Evolutionary conservation across 768 basidiomycete genomes (phyloP), one percentile per base, ranked within the genome.

Genomic region (Trametes punicea): DNA sequence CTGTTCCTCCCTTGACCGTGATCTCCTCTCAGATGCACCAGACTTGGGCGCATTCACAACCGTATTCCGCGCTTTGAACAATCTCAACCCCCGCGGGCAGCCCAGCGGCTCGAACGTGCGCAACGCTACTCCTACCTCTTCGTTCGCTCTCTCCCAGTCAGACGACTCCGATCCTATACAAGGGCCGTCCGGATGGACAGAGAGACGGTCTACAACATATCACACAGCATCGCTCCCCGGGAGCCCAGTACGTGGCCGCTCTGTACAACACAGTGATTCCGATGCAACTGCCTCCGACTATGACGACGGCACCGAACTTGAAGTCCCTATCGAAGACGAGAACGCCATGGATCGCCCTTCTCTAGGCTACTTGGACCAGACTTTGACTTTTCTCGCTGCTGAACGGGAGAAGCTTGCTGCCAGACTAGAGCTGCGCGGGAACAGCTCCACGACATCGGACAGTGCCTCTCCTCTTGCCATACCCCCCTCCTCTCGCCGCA

Each of bases 11-110:
- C 10, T 54, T 53, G 16, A 56, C 41, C 21, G 13, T 16, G 6
- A 21, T 9, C 25, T 49, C 31, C 30, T 30, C 50, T 47, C 69
- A 82, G 80, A 88, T 67, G 78, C 80, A 56, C 87, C 87, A 39
- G 86, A 88, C 69, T 76, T 90, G 7, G 88, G 88, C 6, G 84
- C 85, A 8, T 89, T 90, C 69, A 80, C 75, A 13, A 75, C 81
- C 31, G 85, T 90, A 21, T 79, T 90, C 42, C 78, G 86, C n/a
- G 87, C 83, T 51, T 74, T 84, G 70, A 76, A 73, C 18, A 77
- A 84, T 52, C 66, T 84, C 0, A 82, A 84, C 57, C 82, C 75
- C 3, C 70, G 77, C 40, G 72, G 71, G 56, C 65, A 34, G 57
- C 57, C 52, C 55, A 29, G 55, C 55, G 58, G 61, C 21, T 58